Base-by-base conservation (phyloP, 345 rosid species). In the Kernera saxatilis region DNA sequence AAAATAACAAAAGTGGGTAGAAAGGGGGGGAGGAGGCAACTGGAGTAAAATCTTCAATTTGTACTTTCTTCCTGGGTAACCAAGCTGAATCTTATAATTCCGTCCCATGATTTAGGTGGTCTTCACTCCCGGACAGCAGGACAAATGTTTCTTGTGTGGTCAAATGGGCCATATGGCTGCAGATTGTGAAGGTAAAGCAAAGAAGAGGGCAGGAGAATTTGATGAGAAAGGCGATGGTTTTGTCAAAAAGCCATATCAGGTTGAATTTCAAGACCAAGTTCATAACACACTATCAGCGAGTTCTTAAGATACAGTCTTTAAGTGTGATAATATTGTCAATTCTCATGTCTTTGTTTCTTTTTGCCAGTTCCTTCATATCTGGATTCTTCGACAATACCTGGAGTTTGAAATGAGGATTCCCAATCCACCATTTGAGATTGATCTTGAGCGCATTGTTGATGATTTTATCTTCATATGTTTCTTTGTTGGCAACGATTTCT, bases 401-500 rank as follows among this genome's bases (percentile, higher is more conserved):
- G 98, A 89, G 68, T 72, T 75, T 57, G 99, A 94, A 76, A 71
- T 94, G 83, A 84, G 80, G 72, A 87, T 94, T 40, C 93, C 91
- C 5, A 85, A 85, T 30, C 81, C 77, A 40, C 92, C 98, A 26
- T 88, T 84, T 26, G 67, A 87, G 82, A 77, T 87, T 61, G 99
- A 94, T 78, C 45, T 92, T 14, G 99, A 94, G 77, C 80, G 94
- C 57, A 80, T 88, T 70, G 92, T 89, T 85, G 99, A 94, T 79
- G 99, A 94, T 82, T 94, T 94, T 76, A 88, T 92, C 77, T 94
- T 94, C 88, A 89, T 94, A 46, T 94, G 99, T 80, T 94, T 94
- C 83, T 94, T 94, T 64, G 99, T 92, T 64, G 99, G 99, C 64
- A 94, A 94, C 76, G 99, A 94, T 82, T 94, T 94, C 72, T 81